These are phyloP conservation scores for Hypericum perforatum DNA, from an alignment of 345 rosid species.

Conservation along the genomic window DNA sequence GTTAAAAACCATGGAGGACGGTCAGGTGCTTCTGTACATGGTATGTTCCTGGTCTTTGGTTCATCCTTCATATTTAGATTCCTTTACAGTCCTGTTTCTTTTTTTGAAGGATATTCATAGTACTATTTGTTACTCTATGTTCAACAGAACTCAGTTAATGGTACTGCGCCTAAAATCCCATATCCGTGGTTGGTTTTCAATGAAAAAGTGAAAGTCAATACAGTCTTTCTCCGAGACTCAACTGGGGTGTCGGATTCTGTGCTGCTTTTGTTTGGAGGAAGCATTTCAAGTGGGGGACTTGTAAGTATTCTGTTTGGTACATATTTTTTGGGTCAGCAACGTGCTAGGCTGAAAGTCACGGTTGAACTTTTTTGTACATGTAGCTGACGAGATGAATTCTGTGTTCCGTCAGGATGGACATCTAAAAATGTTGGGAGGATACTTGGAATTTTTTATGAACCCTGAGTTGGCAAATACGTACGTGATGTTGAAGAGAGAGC, in stretches of 20 bases:
- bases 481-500: conserved; percentile 55
- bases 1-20: conserved; percentile 95
- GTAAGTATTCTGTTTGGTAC: conserved; percentile 37
- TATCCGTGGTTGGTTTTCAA: conserved; percentile 94
- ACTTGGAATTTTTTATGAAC: conserved; percentile 83
- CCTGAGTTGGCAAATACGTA: conserved; percentile 59
- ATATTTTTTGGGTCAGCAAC: background rate
- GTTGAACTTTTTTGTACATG: too few species aligned
- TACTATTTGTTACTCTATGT: background rate
- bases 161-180: conserved; percentile 68
- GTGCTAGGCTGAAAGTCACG: too few species aligned
- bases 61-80: too few species aligned
- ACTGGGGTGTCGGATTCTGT: conserved; percentile 81
- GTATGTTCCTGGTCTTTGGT: conserved; percentile 29
- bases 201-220: conserved; percentile 89
- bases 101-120: background rate
- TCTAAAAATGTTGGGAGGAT: conserved; percentile 90
- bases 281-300: conserved; percentile 63
- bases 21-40: conserved; percentile 73
- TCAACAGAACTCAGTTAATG: conserved; percentile 86
- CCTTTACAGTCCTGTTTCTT: background rate
- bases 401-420: conserved; percentile 68
- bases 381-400: conserved; percentile 1
- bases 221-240: conserved; percentile 91
- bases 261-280: conserved; percentile 87